phyloP scores from a whole-genome alignment of 2,329 filamentous ascomycete genomes.

The Chaetomiaceae sp. region DNA sequence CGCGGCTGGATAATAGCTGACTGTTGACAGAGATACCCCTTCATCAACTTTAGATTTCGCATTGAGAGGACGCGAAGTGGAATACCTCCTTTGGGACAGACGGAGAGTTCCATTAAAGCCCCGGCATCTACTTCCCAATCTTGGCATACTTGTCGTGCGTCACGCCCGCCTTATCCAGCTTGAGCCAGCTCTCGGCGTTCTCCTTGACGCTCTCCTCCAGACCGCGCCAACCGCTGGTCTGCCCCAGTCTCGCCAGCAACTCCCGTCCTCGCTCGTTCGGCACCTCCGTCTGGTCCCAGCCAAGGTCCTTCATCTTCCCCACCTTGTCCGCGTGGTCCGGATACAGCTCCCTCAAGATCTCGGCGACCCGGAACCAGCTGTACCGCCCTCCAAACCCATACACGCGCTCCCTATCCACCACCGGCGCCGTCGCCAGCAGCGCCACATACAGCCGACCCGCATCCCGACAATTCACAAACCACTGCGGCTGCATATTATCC shows the following conservation, averaged over 20 bases:
- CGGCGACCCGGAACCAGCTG: constrained; percentile 29
- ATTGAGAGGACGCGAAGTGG: too few relatives aligned
- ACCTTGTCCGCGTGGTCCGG: constrained; percentile 27
- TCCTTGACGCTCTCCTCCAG: constrained; percentile 31
- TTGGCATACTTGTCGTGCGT: constrained; percentile 7
- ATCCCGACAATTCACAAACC: constrained; percentile 31
- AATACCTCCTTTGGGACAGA: too few relatives aligned
- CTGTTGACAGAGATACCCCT: too few relatives aligned
- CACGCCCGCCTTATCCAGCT: constrained; percentile 12
- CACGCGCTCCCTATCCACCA: constrained; percentile 30
- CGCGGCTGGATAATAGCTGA: too few relatives aligned
- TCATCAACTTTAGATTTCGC: too few relatives aligned
- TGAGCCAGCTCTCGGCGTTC: constrained; percentile 24
- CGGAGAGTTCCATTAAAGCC: too few relatives aligned
- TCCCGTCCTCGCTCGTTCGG: constrained; percentile 28
- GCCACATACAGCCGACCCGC: constrained; percentile 31
- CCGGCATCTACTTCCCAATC: not conserved
- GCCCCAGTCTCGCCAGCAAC: constrained; percentile 28
- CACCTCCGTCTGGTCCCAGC: constrained; percentile 32
- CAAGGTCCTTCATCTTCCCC: constrained; percentile 23
- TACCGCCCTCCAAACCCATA: constrained; percentile 32
- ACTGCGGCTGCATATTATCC: constrained; percentile 29
- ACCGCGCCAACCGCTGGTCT: constrained; percentile 28
- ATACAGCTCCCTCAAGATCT: constrained; percentile 30
- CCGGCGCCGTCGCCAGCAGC: constrained; percentile 25